Evolutionary conservation across 2,329 filamentous ascomycete genomes (phyloP), one percentile per base, ranked within the genome.

Genomic region (Canariomyces notabilis): DNA sequence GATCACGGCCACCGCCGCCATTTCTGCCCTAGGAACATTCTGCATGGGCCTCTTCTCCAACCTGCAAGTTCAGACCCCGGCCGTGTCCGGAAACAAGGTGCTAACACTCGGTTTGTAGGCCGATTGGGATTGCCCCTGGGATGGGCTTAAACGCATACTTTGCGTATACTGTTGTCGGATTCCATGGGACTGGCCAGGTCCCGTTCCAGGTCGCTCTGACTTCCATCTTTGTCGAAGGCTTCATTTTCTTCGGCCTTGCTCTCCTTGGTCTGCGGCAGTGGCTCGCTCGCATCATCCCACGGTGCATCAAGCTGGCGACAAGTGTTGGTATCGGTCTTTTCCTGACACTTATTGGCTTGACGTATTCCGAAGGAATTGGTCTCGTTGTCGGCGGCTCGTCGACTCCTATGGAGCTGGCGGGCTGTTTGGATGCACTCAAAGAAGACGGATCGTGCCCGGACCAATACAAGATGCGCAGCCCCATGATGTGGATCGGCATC

Each of bases 61-160:
- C 56, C 72, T 91, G 73, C 75, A 59, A 56, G 73, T 67, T 8
- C 14, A 16, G 5, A n/a, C 3, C 8, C 12, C 22, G 12, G 15
- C 19, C 5, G 21, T 16, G 6, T 35, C 22, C 5, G 15, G 11
- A 2, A 14, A 12, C 32, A 22, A 12, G 33, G n/a, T 14, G 37
- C 43, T 49, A 38, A 49, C 45, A 31, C 14, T 31, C 14, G 8
- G 20, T 12, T 35, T 18, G 5, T 26, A 70, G 66, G 50, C 83
- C 85, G 2, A 82, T 88, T 55, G 82, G 80, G 7, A 67, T 87
- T 35, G 85, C 83, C 6, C 84, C 85, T 14, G 85, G 85, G 31
- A 87, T 89, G 84, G 85, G 89, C 20, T 66, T 94, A 45, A 95
- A 95, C 61, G 88, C 88, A 15, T 94, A 94, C 64, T 94, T 94